These are phyloP conservation scores for Glaciozyma martinii DNA, from an alignment of 768 basidiomycete genomes.

Conservation along the genomic window DNA sequence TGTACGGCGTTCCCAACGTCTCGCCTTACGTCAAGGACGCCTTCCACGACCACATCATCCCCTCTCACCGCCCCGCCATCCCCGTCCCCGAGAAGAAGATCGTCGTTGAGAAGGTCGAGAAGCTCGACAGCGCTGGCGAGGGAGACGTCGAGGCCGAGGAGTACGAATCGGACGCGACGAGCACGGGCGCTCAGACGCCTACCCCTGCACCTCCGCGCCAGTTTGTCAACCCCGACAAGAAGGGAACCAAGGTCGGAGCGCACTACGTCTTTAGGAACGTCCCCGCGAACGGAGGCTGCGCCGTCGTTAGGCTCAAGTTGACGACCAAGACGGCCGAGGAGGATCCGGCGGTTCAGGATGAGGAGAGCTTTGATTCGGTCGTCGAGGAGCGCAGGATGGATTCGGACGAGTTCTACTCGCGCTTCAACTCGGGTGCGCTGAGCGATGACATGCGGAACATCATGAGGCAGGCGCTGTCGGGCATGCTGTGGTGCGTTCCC, in stretches of 20 bases:
- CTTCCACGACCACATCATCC: slow-evolving; percentile 95
- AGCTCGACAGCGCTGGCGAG: slow-evolving; percentile 7
- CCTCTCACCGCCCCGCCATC: slow-evolving; percentile 59
- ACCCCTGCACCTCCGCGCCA: slow-evolving; percentile 33
- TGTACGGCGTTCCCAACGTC: slow-evolving; percentile 80
- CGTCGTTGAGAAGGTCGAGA: slow-evolving; percentile 9
- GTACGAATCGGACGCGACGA: slow-evolving; percentile 26
- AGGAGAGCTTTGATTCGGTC: slow-evolving; percentile 74
- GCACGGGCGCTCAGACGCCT: slow-evolving; percentile 38
- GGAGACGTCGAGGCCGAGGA: slow-evolving; percentile 18
- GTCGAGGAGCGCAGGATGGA: slow-evolving; percentile 86
- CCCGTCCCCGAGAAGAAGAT: slow-evolving; percentile 25
- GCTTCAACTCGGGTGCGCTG: slow-evolving; percentile 69
- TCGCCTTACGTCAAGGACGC: slow-evolving; percentile 86
- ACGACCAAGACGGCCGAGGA: slow-evolving; percentile 66
- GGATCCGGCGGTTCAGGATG: slow-evolving; percentile 74
- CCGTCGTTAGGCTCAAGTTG: slow-evolving; percentile 85
- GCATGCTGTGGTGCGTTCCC: slow-evolving; percentile 73
- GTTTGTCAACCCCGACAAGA: slow-evolving; percentile 77
- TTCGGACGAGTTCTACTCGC: slow-evolving; percentile 89
- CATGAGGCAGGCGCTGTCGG: slow-evolving; percentile 88
- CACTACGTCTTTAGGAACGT: slow-evolving; percentile 83
- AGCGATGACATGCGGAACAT: slow-evolving; percentile 90
- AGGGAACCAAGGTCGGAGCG: slow-evolving; percentile 85
- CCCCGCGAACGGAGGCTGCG: slow-evolving; percentile 84